Evolutionary conservation across 768 basidiomycete species (phyloP).

Genomic region (Rhodotorula diobovata): DNA sequence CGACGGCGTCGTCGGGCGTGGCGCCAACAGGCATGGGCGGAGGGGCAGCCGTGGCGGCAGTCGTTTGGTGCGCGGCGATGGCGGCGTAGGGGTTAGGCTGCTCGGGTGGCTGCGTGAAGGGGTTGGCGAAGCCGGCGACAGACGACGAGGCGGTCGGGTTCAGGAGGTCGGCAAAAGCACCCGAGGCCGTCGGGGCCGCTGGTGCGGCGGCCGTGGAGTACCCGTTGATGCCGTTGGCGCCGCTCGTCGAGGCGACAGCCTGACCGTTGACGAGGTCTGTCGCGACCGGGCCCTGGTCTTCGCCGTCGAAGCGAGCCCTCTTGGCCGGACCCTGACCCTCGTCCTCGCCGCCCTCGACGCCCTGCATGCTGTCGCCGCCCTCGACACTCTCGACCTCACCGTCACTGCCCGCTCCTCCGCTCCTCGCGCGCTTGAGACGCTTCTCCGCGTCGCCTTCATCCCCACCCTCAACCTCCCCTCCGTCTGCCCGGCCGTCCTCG

Average conservation of each 20-base stretch:
- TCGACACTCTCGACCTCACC: neutral
- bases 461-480: slow-evolving; percentile 12
- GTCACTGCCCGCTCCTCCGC: neutral
- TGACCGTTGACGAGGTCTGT: slow-evolving; percentile 10
- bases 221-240: neutral
- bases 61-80: neutral
- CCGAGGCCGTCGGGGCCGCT: neutral
- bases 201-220: neutral
- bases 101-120: neutral
- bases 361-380: neutral
- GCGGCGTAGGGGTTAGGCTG: neutral
- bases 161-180: slow-evolving; percentile 18
- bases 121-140: neutral
- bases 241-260: slow-evolving; percentile 6
- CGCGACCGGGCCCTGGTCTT: neutral
- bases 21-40: slow-evolving; percentile 26
- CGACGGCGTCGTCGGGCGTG: neutral
- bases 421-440: slow-evolving; percentile 23
- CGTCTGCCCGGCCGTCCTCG: neutral
- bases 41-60: neutral
- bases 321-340: slow-evolving; percentile 22
- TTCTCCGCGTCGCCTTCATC: slow-evolving; percentile 4
- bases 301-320: slow-evolving; percentile 4
- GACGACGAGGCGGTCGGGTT: slow-evolving; percentile 16
- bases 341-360: slow-evolving; percentile 10